Conservation (phyloP, 208 protist species). For the Acanthamoeba triangularis region DNA sequence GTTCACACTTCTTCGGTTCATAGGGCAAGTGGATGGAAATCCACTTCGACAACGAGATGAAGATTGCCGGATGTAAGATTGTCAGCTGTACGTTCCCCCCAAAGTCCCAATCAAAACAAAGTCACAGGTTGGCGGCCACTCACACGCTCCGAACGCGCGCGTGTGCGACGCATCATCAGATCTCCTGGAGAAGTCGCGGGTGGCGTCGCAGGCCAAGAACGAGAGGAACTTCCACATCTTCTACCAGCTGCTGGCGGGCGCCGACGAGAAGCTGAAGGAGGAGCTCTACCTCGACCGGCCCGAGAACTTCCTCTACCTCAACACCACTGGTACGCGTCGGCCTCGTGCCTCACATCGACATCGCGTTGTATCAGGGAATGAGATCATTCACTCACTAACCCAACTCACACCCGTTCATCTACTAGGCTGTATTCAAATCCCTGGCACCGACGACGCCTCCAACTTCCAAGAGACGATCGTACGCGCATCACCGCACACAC, state of each 20-base stretch:
- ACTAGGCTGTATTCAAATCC: slow-evolving; percentile 79
- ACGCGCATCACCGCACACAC: neutral
- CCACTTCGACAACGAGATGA: slow-evolving; percentile 80
- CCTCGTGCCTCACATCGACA: neutral
- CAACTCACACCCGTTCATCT: neutral
- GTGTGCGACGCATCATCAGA: slow-evolving; percentile 17
- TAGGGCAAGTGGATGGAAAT: slow-evolving; percentile 89
- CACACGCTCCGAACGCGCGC: slow-evolving; percentile 71
- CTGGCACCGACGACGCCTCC: slow-evolving; percentile 90
- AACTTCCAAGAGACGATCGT: slow-evolving; percentile 90
- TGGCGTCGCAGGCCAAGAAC: slow-evolving; percentile 83
- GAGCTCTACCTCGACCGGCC: slow-evolving; percentile 73
- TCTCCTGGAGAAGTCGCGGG: slow-evolving; percentile 86
- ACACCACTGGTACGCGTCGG: slow-evolving; percentile 77
- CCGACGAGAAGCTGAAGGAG: neutral
- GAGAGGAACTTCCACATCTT: slow-evolving; percentile 98
- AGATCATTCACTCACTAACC: neutral
- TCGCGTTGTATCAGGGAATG: too few species aligned
- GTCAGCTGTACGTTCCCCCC: slow-evolving; percentile 65
- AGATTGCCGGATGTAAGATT: slow-evolving; percentile 85
- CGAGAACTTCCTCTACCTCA: slow-evolving; percentile 89
- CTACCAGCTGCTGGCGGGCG: slow-evolving; percentile 91
- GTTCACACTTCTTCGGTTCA: neutral
- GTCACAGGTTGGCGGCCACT: slow-evolving; percentile 82
- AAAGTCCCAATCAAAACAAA: slow-evolving; percentile 12